Percentiles rank a stretch among this genome's conserved stretches.
Evolutionary conservation across 202 grass and related monocot genomes (phyloP).

Genomic region (Alloteropsis angusta): DNA sequence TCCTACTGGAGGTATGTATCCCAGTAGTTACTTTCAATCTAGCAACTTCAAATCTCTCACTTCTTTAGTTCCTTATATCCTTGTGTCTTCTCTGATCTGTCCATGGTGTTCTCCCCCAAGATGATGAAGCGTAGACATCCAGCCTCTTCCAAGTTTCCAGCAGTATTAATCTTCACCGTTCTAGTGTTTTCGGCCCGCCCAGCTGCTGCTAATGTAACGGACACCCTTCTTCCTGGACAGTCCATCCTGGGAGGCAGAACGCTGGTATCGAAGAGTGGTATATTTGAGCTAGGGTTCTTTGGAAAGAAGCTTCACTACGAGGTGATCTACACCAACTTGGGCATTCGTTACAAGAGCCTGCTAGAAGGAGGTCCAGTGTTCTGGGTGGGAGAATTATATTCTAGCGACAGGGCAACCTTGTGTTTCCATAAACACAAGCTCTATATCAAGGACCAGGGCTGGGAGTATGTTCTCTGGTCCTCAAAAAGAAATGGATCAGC

Average conservation of each 20-base stretch:
- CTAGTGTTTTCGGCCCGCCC: not conserved
- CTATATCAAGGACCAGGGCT: not conserved
- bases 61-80: not conserved
- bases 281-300: slow-evolving; percentile 33
- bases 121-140: not conserved
- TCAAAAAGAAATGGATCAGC: not conserved
- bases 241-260: slow-evolving; percentile 9
- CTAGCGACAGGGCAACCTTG: not conserved
- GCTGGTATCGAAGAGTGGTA: slow-evolving; percentile 12
- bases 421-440: not conserved
- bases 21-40: not conserved
- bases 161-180: not conserved
- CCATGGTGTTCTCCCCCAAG: not conserved
- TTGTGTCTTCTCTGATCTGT: not conserved
- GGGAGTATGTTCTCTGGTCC: not conserved
- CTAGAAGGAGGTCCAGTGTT: not conserved
- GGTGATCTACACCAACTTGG: no score
- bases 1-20: not conserved
- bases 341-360: not conserved
- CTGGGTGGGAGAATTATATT: not conserved
- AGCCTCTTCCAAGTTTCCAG: not conserved
- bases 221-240: slow-evolving; percentile 21
- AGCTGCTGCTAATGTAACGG: not conserved
- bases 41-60: not conserved
- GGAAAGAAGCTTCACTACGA: not conserved